Evolutionary conservation across 2,329 filamentous ascomycete genomes (phyloP).

Genomic region (Penicillium sp.): DNA sequence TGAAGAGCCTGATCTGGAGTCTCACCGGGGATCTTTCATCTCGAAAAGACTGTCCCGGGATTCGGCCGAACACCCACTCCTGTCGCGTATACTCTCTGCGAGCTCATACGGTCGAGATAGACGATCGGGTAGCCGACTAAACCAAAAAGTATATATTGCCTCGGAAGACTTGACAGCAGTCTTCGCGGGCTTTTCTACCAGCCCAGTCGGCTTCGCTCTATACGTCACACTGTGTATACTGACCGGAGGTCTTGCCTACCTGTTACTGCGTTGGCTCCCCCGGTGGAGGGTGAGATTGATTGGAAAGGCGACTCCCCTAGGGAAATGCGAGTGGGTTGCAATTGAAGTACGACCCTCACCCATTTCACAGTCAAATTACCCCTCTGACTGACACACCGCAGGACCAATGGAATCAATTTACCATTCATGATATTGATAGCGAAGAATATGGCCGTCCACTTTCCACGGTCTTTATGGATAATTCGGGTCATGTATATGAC

Average conservation of each 20-base stretch:
- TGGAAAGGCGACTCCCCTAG: conserved; percentile 70
- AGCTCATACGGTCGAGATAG: conserved; percentile 69
- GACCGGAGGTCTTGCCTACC: conserved; percentile 77
- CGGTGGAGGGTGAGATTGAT: conserved; percentile 79
- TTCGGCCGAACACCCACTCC: conserved; percentile 62
- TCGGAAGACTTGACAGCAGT: conserved; percentile 95
- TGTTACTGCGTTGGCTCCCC: conserved; percentile 88
- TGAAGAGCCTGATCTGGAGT: conserved; percentile 41
- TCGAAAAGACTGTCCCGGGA: conserved; percentile 42
- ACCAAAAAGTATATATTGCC: conserved; percentile 89
- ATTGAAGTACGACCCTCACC: conserved; percentile 80
- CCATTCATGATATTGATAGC: conserved; percentile 69
- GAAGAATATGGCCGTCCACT: conserved; percentile 65
- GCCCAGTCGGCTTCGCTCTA: conserved; percentile 65
- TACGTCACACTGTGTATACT: conserved; percentile 73
- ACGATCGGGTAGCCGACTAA: conserved; percentile 66
- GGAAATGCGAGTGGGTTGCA: conserved; percentile 85
- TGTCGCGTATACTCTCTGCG: conserved; percentile 73
- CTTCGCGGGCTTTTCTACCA: conserved; percentile 87
- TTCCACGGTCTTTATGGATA: conserved; percentile 60
- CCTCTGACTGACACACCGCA: conserved; percentile 43
- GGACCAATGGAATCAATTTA: conserved; percentile 96
- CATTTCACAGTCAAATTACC: too few species aligned
- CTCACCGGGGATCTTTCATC: conserved; percentile 35
- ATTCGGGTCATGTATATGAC: conserved; percentile 62